Conservation (phyloP, 2,329 filamentous ascomycete genomes). For the Knoxdaviesia capensis region DNA sequence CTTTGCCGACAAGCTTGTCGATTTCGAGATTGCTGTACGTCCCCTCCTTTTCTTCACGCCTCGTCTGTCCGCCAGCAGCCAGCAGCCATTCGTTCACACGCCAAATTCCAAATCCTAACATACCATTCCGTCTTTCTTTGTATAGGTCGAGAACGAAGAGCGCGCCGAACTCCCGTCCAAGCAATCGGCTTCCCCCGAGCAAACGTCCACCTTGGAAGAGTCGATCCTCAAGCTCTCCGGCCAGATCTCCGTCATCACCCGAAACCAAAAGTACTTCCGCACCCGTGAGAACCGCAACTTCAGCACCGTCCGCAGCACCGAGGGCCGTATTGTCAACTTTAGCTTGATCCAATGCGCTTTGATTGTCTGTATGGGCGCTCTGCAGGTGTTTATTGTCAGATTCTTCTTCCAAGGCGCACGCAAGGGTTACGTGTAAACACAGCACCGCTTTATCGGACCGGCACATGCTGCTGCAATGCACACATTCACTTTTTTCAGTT, state of each 20-base stretch:
- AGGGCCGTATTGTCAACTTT: conserved; percentile 92
- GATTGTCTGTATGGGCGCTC: conserved; percentile 83
- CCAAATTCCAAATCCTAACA: neutral
- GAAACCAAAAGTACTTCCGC: conserved; percentile 98
- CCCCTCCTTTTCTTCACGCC: conserved; percentile 2
- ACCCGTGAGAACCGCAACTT: conserved; percentile 98
- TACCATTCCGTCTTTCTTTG: neutral
- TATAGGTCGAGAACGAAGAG: conserved; percentile 74
- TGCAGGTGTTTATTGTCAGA: conserved; percentile 92
- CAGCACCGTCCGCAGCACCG: conserved; percentile 90
- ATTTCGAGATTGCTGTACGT: conserved; percentile 87
- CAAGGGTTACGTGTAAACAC: conserved; percentile 45
- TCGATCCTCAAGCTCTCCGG: conserved; percentile 88
- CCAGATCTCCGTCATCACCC: conserved; percentile 79
- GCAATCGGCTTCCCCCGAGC: conserved; percentile 72
- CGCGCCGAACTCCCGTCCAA: conserved; percentile 70
- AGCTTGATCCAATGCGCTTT: conserved; percentile 80
- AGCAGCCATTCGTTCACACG: neutral
- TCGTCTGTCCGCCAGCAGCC: neutral
- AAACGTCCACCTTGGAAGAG: conserved; percentile 76
- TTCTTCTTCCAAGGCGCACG: conserved; percentile 91
- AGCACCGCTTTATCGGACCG: neutral
- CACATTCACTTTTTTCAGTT: neutral
- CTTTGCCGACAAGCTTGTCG: conserved; percentile 90
- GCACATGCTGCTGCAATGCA: neutral